Evolutionary conservation across 192 early-diverging fungal species (phyloP).

Genomic region (Backusella tuberculispora): DNA sequence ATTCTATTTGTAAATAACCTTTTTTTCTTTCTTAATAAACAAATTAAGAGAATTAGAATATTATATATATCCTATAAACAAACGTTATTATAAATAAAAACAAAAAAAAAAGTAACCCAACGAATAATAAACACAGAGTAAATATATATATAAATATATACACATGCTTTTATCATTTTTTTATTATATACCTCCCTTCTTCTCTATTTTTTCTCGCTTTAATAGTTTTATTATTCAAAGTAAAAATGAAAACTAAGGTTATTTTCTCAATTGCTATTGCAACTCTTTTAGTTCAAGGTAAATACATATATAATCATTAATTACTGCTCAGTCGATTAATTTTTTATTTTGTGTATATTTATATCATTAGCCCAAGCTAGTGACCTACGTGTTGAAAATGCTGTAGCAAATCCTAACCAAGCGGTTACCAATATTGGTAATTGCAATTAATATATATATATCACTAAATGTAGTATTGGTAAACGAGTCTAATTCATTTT

Average conservation of each 20-base stretch:
- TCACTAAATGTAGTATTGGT: not conserved
- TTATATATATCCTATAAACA: too few relatives aligned
- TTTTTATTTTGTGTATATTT: not conserved
- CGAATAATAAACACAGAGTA: too few relatives aligned
- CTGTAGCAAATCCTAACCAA: not conserved
- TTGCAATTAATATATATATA: not conserved
- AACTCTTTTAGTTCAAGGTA: conserved; percentile 20
- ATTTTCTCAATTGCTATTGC: conserved; percentile 7
- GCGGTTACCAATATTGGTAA: not conserved
- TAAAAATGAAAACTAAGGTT: conserved; percentile 6
- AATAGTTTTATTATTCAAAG: too few relatives aligned
- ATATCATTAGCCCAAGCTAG: conserved; percentile 5
- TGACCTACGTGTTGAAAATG: not conserved
- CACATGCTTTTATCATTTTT: too few relatives aligned
- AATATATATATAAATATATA: too few relatives aligned
- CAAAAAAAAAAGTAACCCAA: too few relatives aligned
- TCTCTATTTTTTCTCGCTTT: too few relatives aligned
- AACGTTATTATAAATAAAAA: too few relatives aligned
- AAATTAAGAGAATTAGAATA: too few relatives aligned
- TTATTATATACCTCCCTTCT: too few relatives aligned
- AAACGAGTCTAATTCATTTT: not conserved
- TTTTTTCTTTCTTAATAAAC: too few relatives aligned
- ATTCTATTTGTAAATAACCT: too few relatives aligned
- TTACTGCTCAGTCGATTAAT: not conserved
- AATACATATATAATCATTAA: not conserved